phyloP scores from a whole-genome alignment of 371 early-diverging fungal species.

The Lichtheimia ramosa region DNA sequence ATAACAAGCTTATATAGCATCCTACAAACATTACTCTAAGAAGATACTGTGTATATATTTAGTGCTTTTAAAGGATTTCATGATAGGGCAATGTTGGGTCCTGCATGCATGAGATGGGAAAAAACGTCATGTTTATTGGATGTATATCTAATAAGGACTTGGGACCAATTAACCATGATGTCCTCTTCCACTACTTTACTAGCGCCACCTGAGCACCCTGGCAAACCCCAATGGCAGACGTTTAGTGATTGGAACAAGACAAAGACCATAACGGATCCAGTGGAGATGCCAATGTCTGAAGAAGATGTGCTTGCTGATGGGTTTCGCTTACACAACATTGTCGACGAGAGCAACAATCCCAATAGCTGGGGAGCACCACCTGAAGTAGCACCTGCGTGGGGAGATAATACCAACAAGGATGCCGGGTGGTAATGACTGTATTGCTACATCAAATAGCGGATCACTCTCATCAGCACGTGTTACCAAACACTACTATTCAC shows the following conservation, averaged over 20 bases:
- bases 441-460: not conserved
- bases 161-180: too few relatives aligned
- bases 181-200: too few relatives aligned
- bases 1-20: too few relatives aligned
- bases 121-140: too few relatives aligned
- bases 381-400: not conserved
- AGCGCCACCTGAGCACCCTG: not conserved
- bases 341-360: not conserved
- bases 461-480: too few relatives aligned
- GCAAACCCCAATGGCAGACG: not conserved
- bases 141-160: too few relatives aligned
- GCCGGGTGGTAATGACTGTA: not conserved
- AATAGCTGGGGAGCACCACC: not conserved
- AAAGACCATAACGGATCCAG: not conserved
- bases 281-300: not conserved
- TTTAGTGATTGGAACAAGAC: not conserved
- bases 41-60: too few relatives aligned
- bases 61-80: too few relatives aligned
- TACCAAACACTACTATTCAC: not conserved
- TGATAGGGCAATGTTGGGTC: too few relatives aligned
- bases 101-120: too few relatives aligned
- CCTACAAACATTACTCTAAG: too few relatives aligned
- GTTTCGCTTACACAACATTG: not conserved
- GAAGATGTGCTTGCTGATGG: not conserved
- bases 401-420: not conserved